A percentile compares a stretch with the other conserved stretches of the same genome.
Evolutionary conservation across 306 rosid genomes (phyloP).

Genomic region (Prunus kanzakura): DNA sequence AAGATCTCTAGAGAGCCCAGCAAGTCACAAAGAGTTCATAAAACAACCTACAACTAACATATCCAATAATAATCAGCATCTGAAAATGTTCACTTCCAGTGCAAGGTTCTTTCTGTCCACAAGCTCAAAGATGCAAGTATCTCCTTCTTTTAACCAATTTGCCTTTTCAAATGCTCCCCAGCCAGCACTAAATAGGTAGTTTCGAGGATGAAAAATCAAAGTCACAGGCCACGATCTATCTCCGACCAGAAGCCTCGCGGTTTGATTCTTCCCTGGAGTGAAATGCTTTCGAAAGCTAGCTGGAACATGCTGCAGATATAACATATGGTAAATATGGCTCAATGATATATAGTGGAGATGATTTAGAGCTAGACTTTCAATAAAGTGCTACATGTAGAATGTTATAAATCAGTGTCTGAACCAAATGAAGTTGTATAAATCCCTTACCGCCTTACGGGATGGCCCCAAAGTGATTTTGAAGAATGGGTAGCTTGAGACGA

Average conservation of each 20-base stretch:
- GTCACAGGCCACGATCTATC: slow-evolving; percentile 10
- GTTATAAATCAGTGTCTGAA: background rate
- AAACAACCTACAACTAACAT: too few species aligned
- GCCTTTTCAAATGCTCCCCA: background rate
- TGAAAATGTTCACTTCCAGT: background rate
- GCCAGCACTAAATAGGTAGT: background rate
- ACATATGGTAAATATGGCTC: background rate
- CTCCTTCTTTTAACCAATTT: background rate
- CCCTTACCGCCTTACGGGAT: background rate
- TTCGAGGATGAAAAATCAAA: background rate
- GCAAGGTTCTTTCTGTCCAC: background rate
- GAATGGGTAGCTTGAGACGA: background rate
- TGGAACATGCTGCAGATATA: background rate
- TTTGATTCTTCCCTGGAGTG: background rate
- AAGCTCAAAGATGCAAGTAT: background rate
- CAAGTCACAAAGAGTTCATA: too few species aligned
- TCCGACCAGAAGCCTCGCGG: background rate
- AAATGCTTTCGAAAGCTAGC: background rate
- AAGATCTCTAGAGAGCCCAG: too few species aligned
- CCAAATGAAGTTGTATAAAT: background rate
- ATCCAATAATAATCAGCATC: background rate
- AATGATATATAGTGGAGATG: too few species aligned
- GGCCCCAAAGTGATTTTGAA: background rate
- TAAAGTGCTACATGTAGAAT: too few species aligned
- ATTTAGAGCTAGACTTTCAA: too few species aligned